Base-by-base conservation (phyloP, 164 flowering plant genomes). In the Chimonanthus praecox region DNA sequence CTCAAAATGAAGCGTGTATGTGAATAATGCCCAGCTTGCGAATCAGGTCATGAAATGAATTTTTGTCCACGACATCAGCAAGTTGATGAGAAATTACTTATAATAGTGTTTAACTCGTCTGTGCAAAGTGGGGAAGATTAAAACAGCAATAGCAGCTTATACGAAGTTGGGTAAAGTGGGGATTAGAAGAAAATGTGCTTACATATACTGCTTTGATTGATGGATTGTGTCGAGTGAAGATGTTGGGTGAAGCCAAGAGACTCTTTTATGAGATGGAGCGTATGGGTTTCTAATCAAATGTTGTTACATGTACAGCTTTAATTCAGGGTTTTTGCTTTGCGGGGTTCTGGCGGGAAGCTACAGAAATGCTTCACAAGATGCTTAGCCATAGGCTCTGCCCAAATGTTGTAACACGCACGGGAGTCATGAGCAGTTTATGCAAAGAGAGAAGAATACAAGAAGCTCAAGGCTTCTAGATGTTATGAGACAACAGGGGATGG, bases 321-420 rank as follows among this genome's bases (percentile, higher is more conserved):
- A 75, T 84, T 74, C 74, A 43, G 51, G 81, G 79, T 45, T 61
- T 82, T 4, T 84, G 82, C 46, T 51, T 2, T n/a, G 66, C 49
- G 10, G 73, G 79, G 47, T 21, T 49, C 2, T 73, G 74, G 82
- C 50, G 13, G 10, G 82, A 80, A 67, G 85, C 78, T 51, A 49
- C 16, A 20, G 51, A 20, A 21, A 45, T 82, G 21, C 62, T 80
- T 20, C 46, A 63, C 15, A 77, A 79, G 48, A 81, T 84, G 87
- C 6, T 46, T 50, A 21, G 44, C 16, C 45, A 20, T 51, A 75
- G 73, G 13, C 69, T 82, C 5, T 1, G 5, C 6, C 76, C 81
- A 7, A 67, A 76, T 73, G 73, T 63, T 7, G 64, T 70, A n/a
- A 82, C 80, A 1, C 78, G 63, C 73, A 76, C 71, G 5, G 18